Percentiles rank a stretch among this genome's conserved stretches.
These are phyloP conservation scores for Trametes cinnabarina DNA, from an alignment of 768 basidiomycete genomes.

Conservation along the genomic window DNA sequence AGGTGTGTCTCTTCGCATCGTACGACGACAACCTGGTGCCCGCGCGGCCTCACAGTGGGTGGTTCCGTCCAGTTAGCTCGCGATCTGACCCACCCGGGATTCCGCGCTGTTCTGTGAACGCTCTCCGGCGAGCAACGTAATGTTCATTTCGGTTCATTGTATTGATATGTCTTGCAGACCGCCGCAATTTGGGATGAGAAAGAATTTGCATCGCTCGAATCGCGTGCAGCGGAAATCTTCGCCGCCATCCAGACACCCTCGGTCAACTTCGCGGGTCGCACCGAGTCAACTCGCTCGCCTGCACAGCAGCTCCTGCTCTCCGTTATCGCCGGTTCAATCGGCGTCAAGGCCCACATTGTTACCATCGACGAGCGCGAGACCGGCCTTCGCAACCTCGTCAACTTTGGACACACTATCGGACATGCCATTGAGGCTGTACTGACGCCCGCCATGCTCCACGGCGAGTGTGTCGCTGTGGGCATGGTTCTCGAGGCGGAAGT, in stretches of 20 bases:
- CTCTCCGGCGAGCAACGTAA: too few species aligned
- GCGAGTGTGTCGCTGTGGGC: constrained; percentile 93
- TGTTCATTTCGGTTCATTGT: not conserved
- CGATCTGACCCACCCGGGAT: too few species aligned
- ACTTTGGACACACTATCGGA: constrained; percentile 98
- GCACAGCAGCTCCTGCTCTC: constrained; percentile 85
- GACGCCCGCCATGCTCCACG: constrained; percentile 91
- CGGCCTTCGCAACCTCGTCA: constrained; percentile 95
- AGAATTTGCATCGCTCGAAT: constrained; percentile 88
- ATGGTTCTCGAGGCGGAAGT: constrained; percentile 98
- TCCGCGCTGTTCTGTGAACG: too few species aligned
- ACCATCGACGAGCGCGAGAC: constrained; percentile 96
- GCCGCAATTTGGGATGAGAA: constrained; percentile 97
- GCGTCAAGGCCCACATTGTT: constrained; percentile 95
- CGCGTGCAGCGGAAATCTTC: constrained; percentile 80
- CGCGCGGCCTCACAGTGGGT: too few species aligned
- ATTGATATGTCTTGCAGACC: constrained; percentile 52
- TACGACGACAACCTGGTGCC: too few species aligned
- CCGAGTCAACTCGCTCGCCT: constrained; percentile 61
- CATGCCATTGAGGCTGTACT: constrained; percentile 97
- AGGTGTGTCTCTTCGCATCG: too few species aligned
- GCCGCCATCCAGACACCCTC: constrained; percentile 79
- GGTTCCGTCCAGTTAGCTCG: too few species aligned
- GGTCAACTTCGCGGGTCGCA: constrained; percentile 51
- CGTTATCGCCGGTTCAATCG: constrained; percentile 90